Base-by-base conservation (phyloP, 1,284 basidiomycete genomes). In the Naganishia sp. region DNA sequence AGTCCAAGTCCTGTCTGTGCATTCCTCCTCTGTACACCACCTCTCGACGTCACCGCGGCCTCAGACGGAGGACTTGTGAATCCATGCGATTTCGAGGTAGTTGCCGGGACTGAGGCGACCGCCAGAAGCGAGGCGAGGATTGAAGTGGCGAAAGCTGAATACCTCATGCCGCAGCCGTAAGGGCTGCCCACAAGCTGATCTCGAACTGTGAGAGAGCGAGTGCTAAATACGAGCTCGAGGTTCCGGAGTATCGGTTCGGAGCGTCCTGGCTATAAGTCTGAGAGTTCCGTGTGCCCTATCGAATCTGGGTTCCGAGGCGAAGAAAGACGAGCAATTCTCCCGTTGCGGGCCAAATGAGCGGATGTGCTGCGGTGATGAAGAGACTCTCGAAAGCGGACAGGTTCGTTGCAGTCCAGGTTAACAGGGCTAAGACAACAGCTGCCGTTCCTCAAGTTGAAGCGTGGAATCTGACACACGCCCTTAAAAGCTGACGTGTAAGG, bases 1-100 rank as follows among this genome's bases (percentile, higher is more conserved):
- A 61, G 28, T 15, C 59, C 59, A n/a, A 61, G 43, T 1, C 59
- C 48, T 15, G 59, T 61, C 36, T 52, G 48, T 21, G 18, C 39
- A 52, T 61, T 61, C 23, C 59, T 39, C 36, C 36, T 39, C 43
- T 50, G 43, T 15, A 61, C 59, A 16, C 42, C 52, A 16, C 48
- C 52, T 43, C 25, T 61, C 33, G 53, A 36, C 15, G 16, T 43
- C 15, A 18, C 33, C 6, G 33, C 33, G 7, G 48, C 42, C 15
- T 9, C 36, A 7, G 33, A 28, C n/a, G 33, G 7, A 7, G 49
- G 28, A 18, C 16, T 18, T 28, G 59, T 1, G 16, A 39, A 43
- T 15, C 48, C 13, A 28, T 61, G 59, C 15, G 59, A 39, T 7
- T 4, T 7, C 4, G 59, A 31, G 28, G 21, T 1, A 3, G 48